phyloP scores from a whole-genome alignment of 768 basidiomycete species.

The Macrolepiota fuliginosa region DNA sequence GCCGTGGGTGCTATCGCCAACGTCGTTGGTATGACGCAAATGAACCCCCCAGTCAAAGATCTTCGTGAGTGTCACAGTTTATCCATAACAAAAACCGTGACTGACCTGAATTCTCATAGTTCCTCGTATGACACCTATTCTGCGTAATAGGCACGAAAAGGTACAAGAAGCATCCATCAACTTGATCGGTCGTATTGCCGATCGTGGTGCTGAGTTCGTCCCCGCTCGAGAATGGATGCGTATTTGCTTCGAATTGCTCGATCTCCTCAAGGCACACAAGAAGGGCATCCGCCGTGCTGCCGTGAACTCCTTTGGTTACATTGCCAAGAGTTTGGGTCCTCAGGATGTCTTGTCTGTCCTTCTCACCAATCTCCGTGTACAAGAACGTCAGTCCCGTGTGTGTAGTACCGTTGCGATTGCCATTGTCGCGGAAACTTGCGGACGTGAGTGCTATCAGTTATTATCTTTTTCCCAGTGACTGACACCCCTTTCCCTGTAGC shows the following conservation, averaged over 20 bases:
- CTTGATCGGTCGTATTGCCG: slow-evolving; percentile 98
- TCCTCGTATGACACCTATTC: slow-evolving; percentile 99
- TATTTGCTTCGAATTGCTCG: slow-evolving; percentile 97
- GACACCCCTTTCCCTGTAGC: slow-evolving; percentile 36
- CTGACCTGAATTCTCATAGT: slow-evolving; percentile 46
- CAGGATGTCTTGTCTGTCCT: slow-evolving; percentile 97
- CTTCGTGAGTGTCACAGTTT: slow-evolving; percentile 63
- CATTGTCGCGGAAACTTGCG: slow-evolving; percentile 92
- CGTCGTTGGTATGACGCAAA: slow-evolving; percentile 99
- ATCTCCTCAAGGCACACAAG: slow-evolving; percentile 97
- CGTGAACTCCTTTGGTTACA: slow-evolving; percentile 99
- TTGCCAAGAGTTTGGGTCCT: slow-evolving; percentile 98
- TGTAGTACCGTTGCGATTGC: slow-evolving; percentile 98
- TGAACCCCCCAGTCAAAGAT: slow-evolving; percentile 99
- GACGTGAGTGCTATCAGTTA: slow-evolving; percentile 43
- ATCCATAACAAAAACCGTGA: neutral
- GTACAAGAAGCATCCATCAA: slow-evolving; percentile 99
- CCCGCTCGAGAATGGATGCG: slow-evolving; percentile 99
- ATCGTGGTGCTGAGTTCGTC: slow-evolving; percentile 98
- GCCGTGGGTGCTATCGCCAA: slow-evolving; percentile 99
- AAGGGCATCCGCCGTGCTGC: slow-evolving; percentile 98
- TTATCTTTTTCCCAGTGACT: slow-evolving; percentile 8
- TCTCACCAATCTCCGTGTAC: slow-evolving; percentile 93
- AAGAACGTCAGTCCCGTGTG: slow-evolving; percentile 98
- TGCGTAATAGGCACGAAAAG: slow-evolving; percentile 98